Conservation (phyloP, 108 stramenopile genomes). For the Conticribra guillardii region DNA sequence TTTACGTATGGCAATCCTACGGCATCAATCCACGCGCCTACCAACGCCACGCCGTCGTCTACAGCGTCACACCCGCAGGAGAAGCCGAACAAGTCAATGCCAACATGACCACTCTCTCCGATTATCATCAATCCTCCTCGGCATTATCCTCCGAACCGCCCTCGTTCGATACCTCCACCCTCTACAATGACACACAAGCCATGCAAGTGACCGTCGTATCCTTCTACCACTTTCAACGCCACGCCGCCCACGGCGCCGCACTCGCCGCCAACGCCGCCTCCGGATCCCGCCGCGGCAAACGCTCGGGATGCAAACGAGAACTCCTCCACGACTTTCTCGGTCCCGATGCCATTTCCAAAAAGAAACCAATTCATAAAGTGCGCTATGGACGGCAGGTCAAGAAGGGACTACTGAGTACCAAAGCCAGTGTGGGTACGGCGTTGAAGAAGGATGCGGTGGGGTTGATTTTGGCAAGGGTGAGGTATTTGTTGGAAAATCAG, state of each 20-base stretch:
- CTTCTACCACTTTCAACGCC: constrained; percentile 49
- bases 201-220: constrained; percentile 52
- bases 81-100: background rate
- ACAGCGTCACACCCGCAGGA: constrained; percentile 14
- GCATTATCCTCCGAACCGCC: constrained; percentile 4
- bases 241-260: constrained; percentile 30
- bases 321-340: constrained; percentile 38
- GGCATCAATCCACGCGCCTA: constrained; percentile 51
- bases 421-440: constrained; percentile 49
- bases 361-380: constrained; percentile 44
- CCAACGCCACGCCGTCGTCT: constrained; percentile 53
- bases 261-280: constrained; percentile 15
- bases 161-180: constrained; percentile 23
- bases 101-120: background rate
- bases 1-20: constrained; percentile 53
- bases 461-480: constrained; percentile 42
- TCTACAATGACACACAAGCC: constrained; percentile 25
- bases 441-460: constrained; percentile 42
- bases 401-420: constrained; percentile 31
- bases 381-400: constrained; percentile 40
- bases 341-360: constrained; percentile 30
- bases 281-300: constrained; percentile 32
- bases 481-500: constrained; percentile 50
- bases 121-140: constrained; percentile 7
- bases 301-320: constrained; percentile 36